Evolutionary conservation across 257 asterid genomes (phyloP).

Genomic region (Phtheirospermum japonicum): DNA sequence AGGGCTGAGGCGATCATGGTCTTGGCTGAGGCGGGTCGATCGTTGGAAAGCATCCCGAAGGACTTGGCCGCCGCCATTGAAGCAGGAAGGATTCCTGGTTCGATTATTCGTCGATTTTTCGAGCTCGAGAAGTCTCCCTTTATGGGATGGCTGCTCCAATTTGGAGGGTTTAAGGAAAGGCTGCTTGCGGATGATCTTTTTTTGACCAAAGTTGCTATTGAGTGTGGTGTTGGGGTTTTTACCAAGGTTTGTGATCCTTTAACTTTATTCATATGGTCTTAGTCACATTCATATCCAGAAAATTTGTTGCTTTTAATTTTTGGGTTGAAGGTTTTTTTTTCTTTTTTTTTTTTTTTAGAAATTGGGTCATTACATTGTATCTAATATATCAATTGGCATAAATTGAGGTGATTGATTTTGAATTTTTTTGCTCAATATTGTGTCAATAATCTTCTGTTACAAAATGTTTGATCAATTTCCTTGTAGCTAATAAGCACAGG

Average conservation of each 20-base stretch:
- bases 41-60: constrained; percentile 75
- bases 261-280: neutral
- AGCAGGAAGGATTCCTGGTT: constrained; percentile 77
- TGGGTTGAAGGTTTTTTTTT: neutral
- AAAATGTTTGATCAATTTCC: too few species aligned
- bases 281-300: neutral
- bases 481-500: too few species aligned
- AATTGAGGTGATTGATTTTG: too few species aligned
- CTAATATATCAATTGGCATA: too few species aligned
- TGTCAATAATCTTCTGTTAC: too few species aligned
- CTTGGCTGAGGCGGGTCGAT: constrained; percentile 70
- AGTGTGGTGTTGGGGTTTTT: constrained; percentile 92
- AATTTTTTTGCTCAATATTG: too few species aligned
- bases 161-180: constrained; percentile 89
- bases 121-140: constrained; percentile 75
- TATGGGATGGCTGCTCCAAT: constrained; percentile 65
- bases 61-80: constrained; percentile 79
- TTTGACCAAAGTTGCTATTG: constrained; percentile 95
- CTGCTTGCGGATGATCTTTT: constrained; percentile 92
- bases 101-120: constrained; percentile 53
- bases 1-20: constrained; percentile 71
- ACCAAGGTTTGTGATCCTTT: constrained; percentile 54
- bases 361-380: neutral
- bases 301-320: too few species aligned
- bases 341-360: neutral